Conservation (phyloP, 257 asterid species). For the Nicotiana benthamiana region DNA sequence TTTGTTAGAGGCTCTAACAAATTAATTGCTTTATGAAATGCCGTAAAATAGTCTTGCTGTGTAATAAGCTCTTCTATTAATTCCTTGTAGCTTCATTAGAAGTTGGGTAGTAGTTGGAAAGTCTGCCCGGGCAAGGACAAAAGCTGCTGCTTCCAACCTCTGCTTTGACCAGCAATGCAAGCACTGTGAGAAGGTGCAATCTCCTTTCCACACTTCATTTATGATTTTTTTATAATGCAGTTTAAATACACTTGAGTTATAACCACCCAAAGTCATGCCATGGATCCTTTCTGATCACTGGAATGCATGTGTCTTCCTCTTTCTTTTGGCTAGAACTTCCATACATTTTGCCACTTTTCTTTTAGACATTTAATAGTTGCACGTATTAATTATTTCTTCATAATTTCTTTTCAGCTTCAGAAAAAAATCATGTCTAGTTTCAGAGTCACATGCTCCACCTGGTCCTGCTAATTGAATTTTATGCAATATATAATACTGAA, state of each 20-base stretch:
- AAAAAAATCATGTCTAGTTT: neutral
- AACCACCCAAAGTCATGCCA: neutral
- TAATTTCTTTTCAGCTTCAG: neutral
- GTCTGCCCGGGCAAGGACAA: conserved; percentile 59
- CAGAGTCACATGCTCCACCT: neutral
- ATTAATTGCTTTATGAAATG: neutral
- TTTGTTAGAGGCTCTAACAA: neutral
- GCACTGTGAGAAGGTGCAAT: conserved; percentile 86
- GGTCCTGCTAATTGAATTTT: neutral
- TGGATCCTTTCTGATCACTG: neutral
- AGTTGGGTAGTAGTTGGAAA: conserved; percentile 73
- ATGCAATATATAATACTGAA: neutral
- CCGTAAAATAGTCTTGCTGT: neutral
- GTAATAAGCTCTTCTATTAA: neutral
- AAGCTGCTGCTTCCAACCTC: conserved; percentile 69
- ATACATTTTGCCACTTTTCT: neutral
- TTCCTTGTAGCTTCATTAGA: conserved; percentile 66
- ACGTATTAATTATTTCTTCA: neutral
- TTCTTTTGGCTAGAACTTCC: neutral
- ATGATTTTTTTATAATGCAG: neutral
- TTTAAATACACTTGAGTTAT: neutral
- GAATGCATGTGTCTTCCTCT: neutral
- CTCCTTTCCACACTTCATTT: neutral
- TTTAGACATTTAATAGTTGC: neutral
- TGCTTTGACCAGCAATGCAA: conserved; percentile 80